Base-by-base conservation (phyloP, 164 flowering plant genomes). In the Aristolochia californica region DNA sequence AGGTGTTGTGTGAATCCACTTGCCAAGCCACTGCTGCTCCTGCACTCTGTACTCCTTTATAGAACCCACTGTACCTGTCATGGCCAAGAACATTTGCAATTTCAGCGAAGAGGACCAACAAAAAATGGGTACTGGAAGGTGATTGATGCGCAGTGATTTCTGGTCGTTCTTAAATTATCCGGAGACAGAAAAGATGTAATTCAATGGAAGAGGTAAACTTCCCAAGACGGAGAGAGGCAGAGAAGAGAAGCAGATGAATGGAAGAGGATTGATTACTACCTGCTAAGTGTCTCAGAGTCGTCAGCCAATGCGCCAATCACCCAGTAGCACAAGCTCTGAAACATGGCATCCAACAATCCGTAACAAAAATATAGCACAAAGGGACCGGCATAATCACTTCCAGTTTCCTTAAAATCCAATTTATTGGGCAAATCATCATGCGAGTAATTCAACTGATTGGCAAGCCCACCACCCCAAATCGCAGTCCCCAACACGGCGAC, bases 11-110 rank as follows among this genome's bases (percentile, higher is more conserved):
- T 30, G 71, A 53, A 55, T 87, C 98, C 5, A 86, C 63, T 74
- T 88, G 98, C 96, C 95, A 88, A n/a, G 98, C 90, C 43, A 84
- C 93, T 12, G 96, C 98, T 3, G 75, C 95, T 34, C 98, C 96
- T 44, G 96, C 98, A 62, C 96, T 91, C 70, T 91, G 98, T 61
- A 91, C 78, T 61, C 98, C 98, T 68, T 88, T 91, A 58, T 88
- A 91, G 68, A 88, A 88, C 30, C 98, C 98, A 56, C 59, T 66
- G 64, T 88, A 91, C 75, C 97, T 87, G 74, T 58, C 78, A 60
- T 62, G 20, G 2, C 47, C 43, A 62, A 51, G 23, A 51, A 51
- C 20, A 51, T 5, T 9, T 20, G 5, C 55, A 51, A 8, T 14
- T 47, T 17, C 22, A 4, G 5, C 5, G 18, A 4, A 17, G 50